phyloP scores from a whole-genome alignment of 371 early-diverging fungal genomes.

The Mortierella sp. region DNA sequence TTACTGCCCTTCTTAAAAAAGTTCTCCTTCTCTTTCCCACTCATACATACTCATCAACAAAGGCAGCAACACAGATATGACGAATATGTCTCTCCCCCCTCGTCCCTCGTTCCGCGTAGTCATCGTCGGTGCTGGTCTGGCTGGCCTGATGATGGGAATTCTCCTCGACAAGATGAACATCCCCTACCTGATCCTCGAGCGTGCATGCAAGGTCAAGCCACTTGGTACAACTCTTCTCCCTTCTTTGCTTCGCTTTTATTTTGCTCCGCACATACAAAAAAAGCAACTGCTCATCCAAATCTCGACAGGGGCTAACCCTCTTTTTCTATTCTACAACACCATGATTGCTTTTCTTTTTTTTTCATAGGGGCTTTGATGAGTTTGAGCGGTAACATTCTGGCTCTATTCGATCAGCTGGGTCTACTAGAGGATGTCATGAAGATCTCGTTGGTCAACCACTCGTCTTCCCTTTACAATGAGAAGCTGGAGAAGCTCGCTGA shows the following conservation, averaged over 20 bases:
- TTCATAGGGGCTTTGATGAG: constrained; percentile 23
- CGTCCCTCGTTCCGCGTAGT: constrained; percentile 1
- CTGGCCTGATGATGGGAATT: constrained; percentile 21
- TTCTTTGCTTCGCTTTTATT: too few relatives aligned
- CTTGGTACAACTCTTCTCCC: constrained; percentile 7
- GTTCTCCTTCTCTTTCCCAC: neutral
- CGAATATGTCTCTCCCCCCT: neutral
- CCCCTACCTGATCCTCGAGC: constrained; percentile 28
- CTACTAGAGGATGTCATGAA: constrained; percentile 19
- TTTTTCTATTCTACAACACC: too few relatives aligned
- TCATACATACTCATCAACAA: neutral
- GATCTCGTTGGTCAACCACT: neutral
- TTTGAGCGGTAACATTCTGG: constrained; percentile 20
- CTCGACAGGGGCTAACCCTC: neutral
- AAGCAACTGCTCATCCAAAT: neutral
- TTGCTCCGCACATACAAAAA: neutral
- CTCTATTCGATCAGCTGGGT: constrained; percentile 33
- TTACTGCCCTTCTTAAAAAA: neutral
- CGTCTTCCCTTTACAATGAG: constrained; percentile 1
- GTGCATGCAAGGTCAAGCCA: constrained; percentile 19
- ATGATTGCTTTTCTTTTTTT: neutral
- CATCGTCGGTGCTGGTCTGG: constrained; percentile 34
- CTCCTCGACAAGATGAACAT: constrained; percentile 23
- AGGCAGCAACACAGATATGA: neutral
- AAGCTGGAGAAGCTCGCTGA: constrained; percentile 12